Base-by-base conservation (phyloP, 192 early-diverging fungal species). In the Oehlia diaphana region DNA sequence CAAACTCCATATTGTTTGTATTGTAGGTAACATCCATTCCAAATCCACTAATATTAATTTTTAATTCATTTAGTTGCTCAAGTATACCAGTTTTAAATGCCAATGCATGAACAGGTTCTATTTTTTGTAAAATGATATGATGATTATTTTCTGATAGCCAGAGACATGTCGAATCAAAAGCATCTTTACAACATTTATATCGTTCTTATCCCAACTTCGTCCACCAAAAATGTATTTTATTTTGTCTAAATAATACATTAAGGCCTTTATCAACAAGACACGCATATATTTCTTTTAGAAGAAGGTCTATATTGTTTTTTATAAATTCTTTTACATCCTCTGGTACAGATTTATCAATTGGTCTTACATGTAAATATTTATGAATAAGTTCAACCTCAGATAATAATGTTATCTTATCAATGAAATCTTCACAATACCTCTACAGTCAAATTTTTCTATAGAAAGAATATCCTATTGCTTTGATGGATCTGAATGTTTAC, bases 271-370 rank as follows among this genome's bases (percentile, higher is more conserved):
- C 31, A 13, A 75, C 23, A 61, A 75, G 21, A 16, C n/a, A 13
- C n/a, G 26, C 31, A 76, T 76, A 76, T n/a, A 76, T 76, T 26
- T 76, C 74, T 44, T 63, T 62, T 63, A 37, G 63, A 28, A 74
- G 37, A 61, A 74, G 50, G 61, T 74, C 9, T 47, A 72, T 44
- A 44, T 72, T 72, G 0, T 37, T n/a, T 44, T 72, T 72, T 35
- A 73, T 73, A 73, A 49, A 73, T 13, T n/a, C 50, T 12, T 50
- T 74, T 2, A 74, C 26, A 23, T 28, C 35, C 21, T 74, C 3
- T 58, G 72, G 13, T 33, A 74, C 4, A 28, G 47, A 74, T 19
- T 37, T 69, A 69, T 69, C 19, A 12, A 69, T n/a, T 69, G 19
- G 37, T 37, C 8, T 69, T 14, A 16, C 42, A 69, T 69, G 37